These are phyloP conservation scores for Phalaenopsis equestris DNA, from an alignment of 106 monocot species.

Conservation along the genomic window DNA sequence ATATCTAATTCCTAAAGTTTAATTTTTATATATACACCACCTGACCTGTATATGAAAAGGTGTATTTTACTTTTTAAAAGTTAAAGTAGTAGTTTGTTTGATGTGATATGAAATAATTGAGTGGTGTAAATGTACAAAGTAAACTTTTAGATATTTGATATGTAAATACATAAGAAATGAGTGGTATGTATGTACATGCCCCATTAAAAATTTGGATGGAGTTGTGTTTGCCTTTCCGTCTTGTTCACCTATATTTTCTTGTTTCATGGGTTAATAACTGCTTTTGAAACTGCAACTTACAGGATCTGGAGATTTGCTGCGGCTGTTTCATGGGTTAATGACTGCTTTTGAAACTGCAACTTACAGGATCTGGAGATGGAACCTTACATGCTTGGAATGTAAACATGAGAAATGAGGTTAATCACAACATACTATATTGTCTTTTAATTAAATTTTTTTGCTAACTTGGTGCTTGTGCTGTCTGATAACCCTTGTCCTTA, in stretches of 20 bases:
- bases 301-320: slow-evolving; percentile 71
- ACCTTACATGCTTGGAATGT: slow-evolving; percentile 91
- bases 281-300: background rate
- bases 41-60: no score
- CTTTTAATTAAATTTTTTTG: background rate
- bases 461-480: background rate
- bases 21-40: no score
- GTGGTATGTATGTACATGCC: no score
- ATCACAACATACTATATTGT: background rate
- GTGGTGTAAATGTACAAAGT: no score
- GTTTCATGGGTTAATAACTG: background rate
- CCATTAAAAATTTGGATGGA: background rate
- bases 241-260: background rate
- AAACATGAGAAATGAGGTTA: slow-evolving; percentile 60
- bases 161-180: no score
- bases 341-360: background rate
- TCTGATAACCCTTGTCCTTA: background rate
- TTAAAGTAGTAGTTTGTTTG: no score
- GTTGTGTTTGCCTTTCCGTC: background rate
- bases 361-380: slow-evolving; percentile 90
- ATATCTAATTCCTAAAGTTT: no score
- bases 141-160: no score
- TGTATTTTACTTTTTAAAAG: no score
- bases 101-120: no score
- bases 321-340: background rate